Evolutionary conservation across 2,329 filamentous ascomycete species (phyloP).

Genomic region (Sporothrix euskadiensis): DNA sequence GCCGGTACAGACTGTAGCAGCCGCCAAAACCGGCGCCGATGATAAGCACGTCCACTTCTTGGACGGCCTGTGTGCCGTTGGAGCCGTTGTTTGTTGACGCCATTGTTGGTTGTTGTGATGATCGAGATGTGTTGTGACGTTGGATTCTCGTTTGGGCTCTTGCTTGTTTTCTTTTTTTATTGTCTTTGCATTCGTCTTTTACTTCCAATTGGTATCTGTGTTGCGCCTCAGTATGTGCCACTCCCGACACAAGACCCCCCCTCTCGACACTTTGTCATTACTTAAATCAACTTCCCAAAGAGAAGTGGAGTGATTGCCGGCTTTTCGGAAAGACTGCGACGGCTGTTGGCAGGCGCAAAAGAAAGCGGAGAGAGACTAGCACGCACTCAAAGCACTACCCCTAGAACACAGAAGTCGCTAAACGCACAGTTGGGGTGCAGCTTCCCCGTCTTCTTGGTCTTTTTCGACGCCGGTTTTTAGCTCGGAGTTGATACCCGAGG

Average conservation of each 20-base stretch:
- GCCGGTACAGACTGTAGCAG: slow-evolving; percentile 39
- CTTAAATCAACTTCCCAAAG: background rate
- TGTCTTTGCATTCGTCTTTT: background rate
- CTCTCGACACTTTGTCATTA: background rate
- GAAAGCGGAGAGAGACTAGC: background rate
- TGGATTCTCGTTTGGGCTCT: background rate
- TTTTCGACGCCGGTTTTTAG: background rate
- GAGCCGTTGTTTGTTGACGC: background rate
- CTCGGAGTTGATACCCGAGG: slow-evolving; percentile 2
- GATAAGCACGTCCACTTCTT: slow-evolving; percentile 33
- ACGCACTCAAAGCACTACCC: background rate
- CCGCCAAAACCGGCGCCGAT: slow-evolving; percentile 37
- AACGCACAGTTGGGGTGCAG: background rate
- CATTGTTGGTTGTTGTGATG: background rate
- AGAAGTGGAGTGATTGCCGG: background rate
- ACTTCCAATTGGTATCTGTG: background rate
- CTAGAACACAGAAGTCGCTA: background rate
- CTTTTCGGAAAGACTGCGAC: background rate
- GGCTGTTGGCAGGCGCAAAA: background rate
- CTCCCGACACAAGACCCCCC: background rate
- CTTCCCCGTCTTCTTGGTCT: background rate
- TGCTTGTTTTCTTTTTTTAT: background rate
- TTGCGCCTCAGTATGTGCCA: background rate
- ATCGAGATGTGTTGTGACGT: background rate
- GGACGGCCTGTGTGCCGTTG: background rate